Evolutionary conservation across 2,329 filamentous ascomycete genomes (phyloP), one percentile per base, ranked within the genome.

Genomic region (Xylariaceae sp.): DNA sequence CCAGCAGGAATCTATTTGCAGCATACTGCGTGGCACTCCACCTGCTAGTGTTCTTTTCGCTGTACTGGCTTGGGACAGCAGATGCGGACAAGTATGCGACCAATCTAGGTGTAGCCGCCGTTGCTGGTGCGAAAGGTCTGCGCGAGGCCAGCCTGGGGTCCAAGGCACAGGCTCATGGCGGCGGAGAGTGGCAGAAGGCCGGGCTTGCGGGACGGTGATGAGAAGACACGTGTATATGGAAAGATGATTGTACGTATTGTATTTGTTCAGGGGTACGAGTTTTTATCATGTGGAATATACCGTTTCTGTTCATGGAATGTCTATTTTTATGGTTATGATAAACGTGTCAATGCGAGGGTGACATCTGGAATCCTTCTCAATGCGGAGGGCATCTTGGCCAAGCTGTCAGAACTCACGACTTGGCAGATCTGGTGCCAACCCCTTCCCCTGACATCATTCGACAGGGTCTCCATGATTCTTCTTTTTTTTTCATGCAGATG

Each of bases 1-100:
- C 88, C 34, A 97, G 92, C 76, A 84, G 95, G 64, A 99, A 97
- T 73, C 74, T 99, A 60, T 99, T 99, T 75, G 94, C 92, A 0
- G 86, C 84, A 9, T 99, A 99, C 74, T 95, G 93, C 73, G 78
- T 97, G 42, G 90, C 87, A 39, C 80, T 99, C 66, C 94, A 99
- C 77, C 70, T 97, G 50, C 76, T 99, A 52, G 87, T 97, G 2
- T 94, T 99, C 70, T 80, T 88, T 66, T 88, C 91, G 74, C 78
- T 97, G 62, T 97, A 93, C 75, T 92, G 87, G 84, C 85, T 92
- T 70, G 90, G 90, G 60, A 83, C 84, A 2, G 77, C 80, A 35
- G 85, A 90, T 68, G 81, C 85, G 39, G 86, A 87, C 70, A 72
- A 80, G 67, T 83, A 88, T 69, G 80, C 81, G 51, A 82, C 79